phyloP scores from a whole-genome alignment of 2,329 filamentous ascomycete species.

The Cryphonectria parasitica region DNA sequence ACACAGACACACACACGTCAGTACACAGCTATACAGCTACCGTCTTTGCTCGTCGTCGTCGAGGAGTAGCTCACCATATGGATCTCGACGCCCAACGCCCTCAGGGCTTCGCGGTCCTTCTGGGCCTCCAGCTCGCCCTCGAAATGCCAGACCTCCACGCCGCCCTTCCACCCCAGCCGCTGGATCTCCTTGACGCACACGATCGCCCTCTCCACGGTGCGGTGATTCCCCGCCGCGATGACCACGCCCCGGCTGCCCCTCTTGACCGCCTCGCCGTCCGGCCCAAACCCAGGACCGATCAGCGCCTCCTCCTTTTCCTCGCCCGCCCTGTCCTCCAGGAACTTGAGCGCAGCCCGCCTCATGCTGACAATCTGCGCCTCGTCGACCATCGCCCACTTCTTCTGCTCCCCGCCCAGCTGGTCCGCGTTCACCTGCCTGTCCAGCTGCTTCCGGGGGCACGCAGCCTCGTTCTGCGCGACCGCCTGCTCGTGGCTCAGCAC shows the following conservation, averaged over 20 bases:
- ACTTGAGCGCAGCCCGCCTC: conserved; percentile 20
- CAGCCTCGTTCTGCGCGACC: conserved; percentile 21
- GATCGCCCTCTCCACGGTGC: conserved; percentile 23
- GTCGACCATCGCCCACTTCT: conserved; percentile 18
- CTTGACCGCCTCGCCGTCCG: conserved; percentile 7
- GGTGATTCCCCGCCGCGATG: conserved; percentile 25
- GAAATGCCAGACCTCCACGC: conserved; percentile 28
- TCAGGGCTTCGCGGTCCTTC: conserved; percentile 14
- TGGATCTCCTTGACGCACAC: conserved; percentile 22
- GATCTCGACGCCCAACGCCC: conserved; percentile 19
- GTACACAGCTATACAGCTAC: background rate
- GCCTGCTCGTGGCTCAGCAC: conserved; percentile 25
- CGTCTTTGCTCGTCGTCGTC: too few relatives aligned
- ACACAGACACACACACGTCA: background rate
- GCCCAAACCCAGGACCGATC: conserved; percentile 20
- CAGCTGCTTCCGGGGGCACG: conserved; percentile 23
- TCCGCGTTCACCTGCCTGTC: conserved; percentile 26
- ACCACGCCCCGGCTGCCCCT: conserved; percentile 25
- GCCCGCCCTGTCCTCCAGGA: conserved; percentile 16
- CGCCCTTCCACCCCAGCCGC: conserved; percentile 25
- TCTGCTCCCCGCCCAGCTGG: conserved; percentile 24
- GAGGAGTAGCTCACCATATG: conserved; percentile 17
- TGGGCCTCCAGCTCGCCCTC: conserved; percentile 26
- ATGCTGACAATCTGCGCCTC: conserved; percentile 15
- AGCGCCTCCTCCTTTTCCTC: conserved; percentile 18